Evolutionary conservation across 2,329 filamentous ascomycete genomes (phyloP), one percentile per base, ranked within the genome.

Genomic region (Colletotrichum cuscutae): DNA sequence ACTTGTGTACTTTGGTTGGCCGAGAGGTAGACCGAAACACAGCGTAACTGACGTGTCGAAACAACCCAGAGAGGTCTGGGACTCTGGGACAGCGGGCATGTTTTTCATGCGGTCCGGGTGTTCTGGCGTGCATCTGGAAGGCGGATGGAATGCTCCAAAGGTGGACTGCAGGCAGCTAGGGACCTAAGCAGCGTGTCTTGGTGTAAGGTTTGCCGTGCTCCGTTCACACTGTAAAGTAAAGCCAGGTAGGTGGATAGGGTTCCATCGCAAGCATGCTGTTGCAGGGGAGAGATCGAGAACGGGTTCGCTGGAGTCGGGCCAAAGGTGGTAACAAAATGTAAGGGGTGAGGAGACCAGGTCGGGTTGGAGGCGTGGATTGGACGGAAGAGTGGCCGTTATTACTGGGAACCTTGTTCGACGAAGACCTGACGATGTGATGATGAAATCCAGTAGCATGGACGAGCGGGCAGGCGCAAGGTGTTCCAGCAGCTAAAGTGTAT

Each of bases 71-170:
- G 35, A 9, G 22, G 30, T 68, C 56, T 67, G 46, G 42, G 65
- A 57, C 32, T 37, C 30, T 56, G 56, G 19, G 59, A 56, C 56
- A 60, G 35, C 59, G 42, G 57, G 28, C 56, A 68, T 24, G 26
- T 37, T 58, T 46, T 30, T 35, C 28, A 72, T 72, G 66, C 70
- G 19, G 65, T 54, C 53, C 22, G 70, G 46, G 60, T 46, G 54
- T 70, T 72, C 60, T 72, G 70, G 70, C 54, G 70, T 72, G 70
- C 70, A 24, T 72, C 70, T 72, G 70, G 70, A 72, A 72, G 66
- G 70, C 60, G 65, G 66, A 15, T 60, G 65, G 59, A 69, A 69
- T 69, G 49, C 37, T 37, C 46, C 42, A 69, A 60, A 53, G 49
- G n/a, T 56, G 63, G 68, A 61, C 19, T 61, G 65, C 58, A 62